phyloP scores from a whole-genome alignment of 257 asterid genomes.

The Vinca minor region DNA sequence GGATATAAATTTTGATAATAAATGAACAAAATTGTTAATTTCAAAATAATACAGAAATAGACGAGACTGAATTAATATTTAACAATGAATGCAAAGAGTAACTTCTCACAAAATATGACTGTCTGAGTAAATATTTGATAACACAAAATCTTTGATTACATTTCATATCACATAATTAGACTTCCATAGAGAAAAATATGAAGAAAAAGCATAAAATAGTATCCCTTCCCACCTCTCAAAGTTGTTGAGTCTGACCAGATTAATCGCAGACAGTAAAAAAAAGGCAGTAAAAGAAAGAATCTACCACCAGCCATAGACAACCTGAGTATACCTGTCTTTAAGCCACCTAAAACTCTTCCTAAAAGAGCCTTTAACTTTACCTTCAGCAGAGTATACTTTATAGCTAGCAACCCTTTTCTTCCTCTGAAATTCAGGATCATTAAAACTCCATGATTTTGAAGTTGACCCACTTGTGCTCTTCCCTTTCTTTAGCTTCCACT shows the following conservation, averaged over 20 bases:
- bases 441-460: slow-evolving; percentile 40
- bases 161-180: slow-evolving; percentile 8
- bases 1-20: no score
- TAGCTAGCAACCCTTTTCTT: slow-evolving; percentile 82
- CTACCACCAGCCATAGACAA: slow-evolving; percentile 63
- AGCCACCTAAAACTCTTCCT: slow-evolving; percentile 75
- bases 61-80: no score
- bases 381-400: slow-evolving; percentile 81
- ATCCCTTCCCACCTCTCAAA: neutral
- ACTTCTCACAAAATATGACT: no score
- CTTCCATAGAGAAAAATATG: neutral
- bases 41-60: no score
- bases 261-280: no score
- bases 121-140: no score
- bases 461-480: slow-evolving; percentile 31
- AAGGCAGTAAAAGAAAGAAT: neutral
- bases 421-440: slow-evolving; percentile 84
- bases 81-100: no score
- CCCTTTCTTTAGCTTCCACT: slow-evolving; percentile 47
- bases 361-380: slow-evolving; percentile 68
- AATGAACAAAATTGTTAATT: no score
- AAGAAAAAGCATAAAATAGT: neutral
- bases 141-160: slow-evolving; percentile 7
- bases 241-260: no score
- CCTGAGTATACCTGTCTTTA: slow-evolving; percentile 48